A percentile compares a stretch with the other conserved stretches of the same genome.
Evolutionary conservation across 2,329 filamentous ascomycete genomes (phyloP).

Genomic region (Parastagonospora nodorum): DNA sequence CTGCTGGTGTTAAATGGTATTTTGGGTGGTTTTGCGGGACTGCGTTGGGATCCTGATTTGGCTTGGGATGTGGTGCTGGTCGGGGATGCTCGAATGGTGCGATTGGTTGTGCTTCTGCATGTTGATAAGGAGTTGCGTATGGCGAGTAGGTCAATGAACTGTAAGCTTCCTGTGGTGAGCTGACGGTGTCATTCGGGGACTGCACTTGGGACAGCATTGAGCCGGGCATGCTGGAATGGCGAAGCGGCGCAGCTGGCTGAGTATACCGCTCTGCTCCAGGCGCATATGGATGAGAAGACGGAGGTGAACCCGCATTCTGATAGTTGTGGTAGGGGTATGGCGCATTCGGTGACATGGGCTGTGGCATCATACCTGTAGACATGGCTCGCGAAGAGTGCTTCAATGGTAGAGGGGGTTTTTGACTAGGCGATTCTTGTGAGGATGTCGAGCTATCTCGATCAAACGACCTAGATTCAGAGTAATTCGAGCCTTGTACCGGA

Average conservation of each 20-base stretch:
- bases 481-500: constrained; percentile 33
- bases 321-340: constrained; percentile 2
- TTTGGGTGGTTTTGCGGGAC: not conserved
- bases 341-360: not conserved
- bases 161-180: not conserved
- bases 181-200: not conserved
- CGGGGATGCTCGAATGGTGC: not conserved
- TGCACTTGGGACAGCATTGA: not conserved
- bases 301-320: constrained; percentile 1
- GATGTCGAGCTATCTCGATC: constrained; percentile 33
- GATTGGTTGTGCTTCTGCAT: not conserved
- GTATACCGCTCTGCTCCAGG: constrained; percentile 5
- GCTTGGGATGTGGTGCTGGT: not conserved
- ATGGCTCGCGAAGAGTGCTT: constrained; percentile 3
- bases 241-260: constrained; percentile 19
- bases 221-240: constrained; percentile 3
- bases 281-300: constrained; percentile 6
- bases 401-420: constrained; percentile 1
- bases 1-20: not conserved
- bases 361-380: not conserved
- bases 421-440: constrained; percentile 25
- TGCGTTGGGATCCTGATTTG: not conserved
- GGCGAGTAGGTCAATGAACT: constrained; percentile 2
- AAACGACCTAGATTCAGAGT: constrained; percentile 32
- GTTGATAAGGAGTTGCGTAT: constrained; percentile 11